phyloP scores from a whole-genome alignment of 805 yeast species.

The Barnettozyma californica region DNA sequence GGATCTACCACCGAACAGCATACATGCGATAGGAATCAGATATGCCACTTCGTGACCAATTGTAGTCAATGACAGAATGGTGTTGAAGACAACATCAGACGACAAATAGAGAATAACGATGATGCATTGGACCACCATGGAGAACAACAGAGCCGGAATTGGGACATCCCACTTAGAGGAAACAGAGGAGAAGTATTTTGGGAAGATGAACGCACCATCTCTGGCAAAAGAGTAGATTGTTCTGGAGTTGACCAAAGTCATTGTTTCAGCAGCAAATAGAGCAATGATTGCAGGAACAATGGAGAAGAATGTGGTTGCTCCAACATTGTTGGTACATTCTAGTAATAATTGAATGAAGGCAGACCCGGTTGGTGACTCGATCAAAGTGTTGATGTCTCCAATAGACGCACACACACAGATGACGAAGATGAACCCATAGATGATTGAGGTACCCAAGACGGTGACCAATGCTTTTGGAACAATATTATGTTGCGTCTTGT shows the following conservation, averaged over 20 bases:
- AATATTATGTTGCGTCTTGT: conserved; percentile 20
- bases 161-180: conserved; percentile 26
- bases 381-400: conserved; percentile 15
- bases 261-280: conserved; percentile 24
- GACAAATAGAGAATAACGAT: conserved; percentile 28
- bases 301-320: conserved; percentile 25
- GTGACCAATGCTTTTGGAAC: conserved; percentile 32
- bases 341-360: conserved; percentile 23
- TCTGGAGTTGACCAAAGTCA: conserved; percentile 30
- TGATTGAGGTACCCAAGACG: conserved; percentile 25
- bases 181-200: conserved; percentile 25
- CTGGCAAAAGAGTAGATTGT: conserved; percentile 32
- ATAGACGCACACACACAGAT: conserved; percentile 28
- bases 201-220: conserved; percentile 31
- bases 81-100: conserved; percentile 29
- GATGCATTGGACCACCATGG: conserved; percentile 22
- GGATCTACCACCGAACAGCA: conserved; percentile 23
- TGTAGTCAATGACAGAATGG: conserved; percentile 29
- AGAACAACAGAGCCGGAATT: conserved; percentile 24
- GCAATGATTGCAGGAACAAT: conserved; percentile 23
- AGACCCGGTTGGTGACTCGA: conserved; percentile 21
- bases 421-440: conserved; percentile 30
- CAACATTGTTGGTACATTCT: conserved; percentile 25
- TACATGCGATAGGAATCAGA: conserved; percentile 26
- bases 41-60: conserved; percentile 30